Conservation (phyloP, 306 rosid genomes). For the Astragalus glycyphyllos region DNA sequence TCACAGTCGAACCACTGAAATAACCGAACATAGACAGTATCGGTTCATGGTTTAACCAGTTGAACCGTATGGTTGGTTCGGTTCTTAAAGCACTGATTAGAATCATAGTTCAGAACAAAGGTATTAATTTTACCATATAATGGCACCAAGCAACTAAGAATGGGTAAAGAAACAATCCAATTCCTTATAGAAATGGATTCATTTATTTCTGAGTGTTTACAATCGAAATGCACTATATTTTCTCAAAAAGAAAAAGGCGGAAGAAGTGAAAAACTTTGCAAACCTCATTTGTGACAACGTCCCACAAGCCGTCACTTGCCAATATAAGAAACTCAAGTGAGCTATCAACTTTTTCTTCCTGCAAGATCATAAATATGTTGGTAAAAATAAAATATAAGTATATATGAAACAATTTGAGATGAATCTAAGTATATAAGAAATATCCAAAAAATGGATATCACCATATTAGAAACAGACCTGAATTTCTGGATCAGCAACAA, state of each 20-base stretch:
- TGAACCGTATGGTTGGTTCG: not conserved
- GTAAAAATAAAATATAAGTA: too few species aligned
- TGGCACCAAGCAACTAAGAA: not conserved
- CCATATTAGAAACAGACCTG: conserved; percentile 59
- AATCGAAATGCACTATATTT: conserved; percentile 4
- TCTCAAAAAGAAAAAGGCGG: not conserved
- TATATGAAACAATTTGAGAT: not conserved
- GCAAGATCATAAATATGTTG: conserved; percentile 42
- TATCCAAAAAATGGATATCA: conserved; percentile 33
- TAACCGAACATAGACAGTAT: too few species aligned
- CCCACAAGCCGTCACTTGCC: conserved; percentile 99
- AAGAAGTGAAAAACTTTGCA: conserved; percentile 33
- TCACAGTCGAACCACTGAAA: too few species aligned
- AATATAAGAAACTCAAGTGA: conserved; percentile 95
- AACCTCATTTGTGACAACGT: conserved; percentile 96
- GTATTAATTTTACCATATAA: not conserved
- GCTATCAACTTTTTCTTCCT: conserved; percentile 92
- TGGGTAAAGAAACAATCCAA: not conserved
- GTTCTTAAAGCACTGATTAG: not conserved
- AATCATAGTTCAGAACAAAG: too few species aligned
- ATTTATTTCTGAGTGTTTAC: conserved; percentile 4
- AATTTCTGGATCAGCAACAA: conserved; percentile 99
- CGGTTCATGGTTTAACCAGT: too few species aligned
- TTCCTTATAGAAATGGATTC: conserved; percentile 11
- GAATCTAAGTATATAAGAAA: conserved; percentile 36